These are phyloP conservation scores for Heliamphora ciliata DNA, from an alignment of 179 eudicot species.

Conservation along the genomic window DNA sequence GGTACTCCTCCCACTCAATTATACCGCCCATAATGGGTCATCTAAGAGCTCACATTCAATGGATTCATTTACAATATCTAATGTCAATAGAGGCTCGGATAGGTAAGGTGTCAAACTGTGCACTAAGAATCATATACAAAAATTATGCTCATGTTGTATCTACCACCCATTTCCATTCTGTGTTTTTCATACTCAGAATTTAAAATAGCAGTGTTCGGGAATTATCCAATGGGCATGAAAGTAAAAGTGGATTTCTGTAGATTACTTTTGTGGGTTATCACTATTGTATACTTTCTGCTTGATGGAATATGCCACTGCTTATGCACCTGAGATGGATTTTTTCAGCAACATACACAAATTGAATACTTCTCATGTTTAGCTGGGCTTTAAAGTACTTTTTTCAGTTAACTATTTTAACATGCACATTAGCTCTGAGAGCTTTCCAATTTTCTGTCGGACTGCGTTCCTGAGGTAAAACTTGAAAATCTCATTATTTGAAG, in stretches of 20 bases:
- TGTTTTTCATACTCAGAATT: slow-evolving; percentile 11
- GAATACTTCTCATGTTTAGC: neutral
- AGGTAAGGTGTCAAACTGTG: slow-evolving; percentile 32
- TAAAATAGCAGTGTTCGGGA: neutral
- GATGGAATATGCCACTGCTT: too few species aligned
- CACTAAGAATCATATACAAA: neutral
- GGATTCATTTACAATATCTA: slow-evolving; percentile 74
- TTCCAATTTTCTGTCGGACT: neutral
- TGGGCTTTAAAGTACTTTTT: neutral
- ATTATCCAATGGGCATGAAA: too few species aligned
- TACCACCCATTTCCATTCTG: neutral
- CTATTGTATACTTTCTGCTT: too few species aligned
- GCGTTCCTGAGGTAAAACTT: neutral
- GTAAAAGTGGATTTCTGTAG: too few species aligned
- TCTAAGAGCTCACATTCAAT: slow-evolving; percentile 38
- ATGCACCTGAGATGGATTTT: too few species aligned
- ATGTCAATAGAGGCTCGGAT: slow-evolving; percentile 57
- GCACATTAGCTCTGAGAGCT: neutral
- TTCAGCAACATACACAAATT: neutral
- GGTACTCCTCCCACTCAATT: slow-evolving; percentile 70
- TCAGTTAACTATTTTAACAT: neutral
- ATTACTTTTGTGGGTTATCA: too few species aligned
- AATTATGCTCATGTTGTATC: neutral
- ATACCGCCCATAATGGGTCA: slow-evolving; percentile 29
- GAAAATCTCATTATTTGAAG: neutral